Conservation (phyloP, 768 basidiomycete species). For the Cyathus striatus region DNA sequence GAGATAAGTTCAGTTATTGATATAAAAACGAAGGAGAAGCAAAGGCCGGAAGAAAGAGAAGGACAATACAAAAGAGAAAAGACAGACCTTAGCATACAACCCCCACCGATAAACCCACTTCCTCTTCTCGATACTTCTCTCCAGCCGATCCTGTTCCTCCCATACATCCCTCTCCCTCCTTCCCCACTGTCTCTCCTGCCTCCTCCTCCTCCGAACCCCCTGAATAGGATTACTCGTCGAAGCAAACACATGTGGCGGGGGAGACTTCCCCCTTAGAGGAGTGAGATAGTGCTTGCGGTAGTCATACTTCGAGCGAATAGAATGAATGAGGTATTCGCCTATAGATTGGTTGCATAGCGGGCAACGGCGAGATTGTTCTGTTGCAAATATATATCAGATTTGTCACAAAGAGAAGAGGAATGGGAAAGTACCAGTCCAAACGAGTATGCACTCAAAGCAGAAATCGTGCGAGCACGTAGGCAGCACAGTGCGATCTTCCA, state of each 20-base stretch:
- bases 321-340: constrained; percentile 75
- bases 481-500: constrained; percentile 76
- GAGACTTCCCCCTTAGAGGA: constrained; percentile 54
- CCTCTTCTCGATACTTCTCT: constrained; percentile 66
- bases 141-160: constrained; percentile 65
- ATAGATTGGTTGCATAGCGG: constrained; percentile 68
- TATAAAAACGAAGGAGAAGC: no score
- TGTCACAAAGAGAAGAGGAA: not conserved
- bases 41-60: no score
- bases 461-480: constrained; percentile 89
- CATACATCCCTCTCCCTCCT: constrained; percentile 41
- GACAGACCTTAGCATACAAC: constrained; percentile 79
- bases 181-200: constrained; percentile 53
- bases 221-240: constrained; percentile 18
- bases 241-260: constrained; percentile 24
- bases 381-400: not conserved
- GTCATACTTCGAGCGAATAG: constrained; percentile 71
- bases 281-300: constrained; percentile 77
- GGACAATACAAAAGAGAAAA: constrained; percentile 4
- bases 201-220: constrained; percentile 23
- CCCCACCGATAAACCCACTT: constrained; percentile 77
- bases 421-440: constrained; percentile 74
- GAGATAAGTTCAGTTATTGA: no score
- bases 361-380: constrained; percentile 76
- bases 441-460: constrained; percentile 84